Evolutionary conservation across 2,329 filamentous ascomycete species (phyloP).

Genomic region (Epichloe glyceriae): DNA sequence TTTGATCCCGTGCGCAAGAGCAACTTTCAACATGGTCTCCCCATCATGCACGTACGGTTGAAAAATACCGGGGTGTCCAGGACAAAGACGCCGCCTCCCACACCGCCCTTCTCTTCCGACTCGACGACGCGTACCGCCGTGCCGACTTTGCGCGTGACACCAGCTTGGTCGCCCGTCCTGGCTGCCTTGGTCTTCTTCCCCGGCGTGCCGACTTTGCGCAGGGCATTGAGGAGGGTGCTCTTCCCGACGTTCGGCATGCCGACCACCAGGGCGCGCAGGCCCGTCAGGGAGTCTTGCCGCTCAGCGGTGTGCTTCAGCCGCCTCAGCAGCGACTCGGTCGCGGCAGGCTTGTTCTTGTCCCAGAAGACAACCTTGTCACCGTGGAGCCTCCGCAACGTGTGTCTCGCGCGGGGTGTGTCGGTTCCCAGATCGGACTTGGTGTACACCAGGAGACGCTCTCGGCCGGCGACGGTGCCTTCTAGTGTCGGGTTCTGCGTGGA

Average conservation of each 20-base stretch:
- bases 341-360: constrained; percentile 21
- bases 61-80: constrained; percentile 94
- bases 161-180: constrained; percentile 73
- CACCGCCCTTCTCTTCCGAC: constrained; percentile 25
- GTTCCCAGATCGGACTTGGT: constrained; percentile 71
- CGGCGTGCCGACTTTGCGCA: constrained; percentile 52
- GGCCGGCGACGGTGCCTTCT: constrained; percentile 60
- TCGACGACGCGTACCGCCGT: constrained; percentile 65
- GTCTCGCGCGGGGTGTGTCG: constrained; percentile 17
- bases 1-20: constrained; percentile 80
- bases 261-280: constrained; percentile 75
- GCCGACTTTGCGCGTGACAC: constrained; percentile 75
- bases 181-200: constrained; percentile 51
- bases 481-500: constrained; percentile 85
- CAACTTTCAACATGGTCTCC: constrained; percentile 89
- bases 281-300: constrained; percentile 48
- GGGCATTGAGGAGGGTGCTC: constrained; percentile 79
- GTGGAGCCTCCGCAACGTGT: constrained; percentile 21
- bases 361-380: constrained; percentile 30
- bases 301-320: constrained; percentile 20
- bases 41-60: constrained; percentile 78
- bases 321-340: constrained; percentile 26
- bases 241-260: constrained; percentile 99
- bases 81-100: constrained; percentile 59
- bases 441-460: constrained; percentile 71